Conservation (phyloP, 306 rosid species). For the Trifolium pratense region DNA sequence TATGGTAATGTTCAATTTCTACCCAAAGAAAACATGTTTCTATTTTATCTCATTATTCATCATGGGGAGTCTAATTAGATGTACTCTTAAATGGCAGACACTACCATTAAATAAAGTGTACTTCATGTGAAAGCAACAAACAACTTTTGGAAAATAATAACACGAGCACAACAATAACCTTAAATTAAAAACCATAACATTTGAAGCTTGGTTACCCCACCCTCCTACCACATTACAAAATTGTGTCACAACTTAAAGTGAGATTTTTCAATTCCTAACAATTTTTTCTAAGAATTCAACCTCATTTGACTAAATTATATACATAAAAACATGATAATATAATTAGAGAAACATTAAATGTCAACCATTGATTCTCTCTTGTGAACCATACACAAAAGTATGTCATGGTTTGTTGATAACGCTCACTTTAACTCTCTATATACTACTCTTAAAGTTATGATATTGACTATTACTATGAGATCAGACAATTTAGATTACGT, state of each 20-base stretch:
- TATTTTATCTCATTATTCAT: background rate
- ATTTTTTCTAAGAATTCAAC: slow-evolving; percentile 12
- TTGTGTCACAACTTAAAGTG: slow-evolving; percentile 18
- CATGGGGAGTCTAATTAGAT: background rate
- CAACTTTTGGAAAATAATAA: slow-evolving; percentile 26
- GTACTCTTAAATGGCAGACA: slow-evolving; percentile 1
- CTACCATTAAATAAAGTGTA: background rate
- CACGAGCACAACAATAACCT: slow-evolving; percentile 39
- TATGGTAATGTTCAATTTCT: too few relatives aligned
- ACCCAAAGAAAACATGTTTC: background rate
- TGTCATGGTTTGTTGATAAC: slow-evolving; percentile 49
- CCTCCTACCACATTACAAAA: slow-evolving; percentile 42
- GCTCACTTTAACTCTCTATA: too few relatives aligned
- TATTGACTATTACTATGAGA: too few relatives aligned
- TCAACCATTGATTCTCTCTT: slow-evolving; percentile 22
- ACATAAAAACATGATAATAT: slow-evolving; percentile 32
- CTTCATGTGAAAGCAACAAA: slow-evolving; percentile 42
- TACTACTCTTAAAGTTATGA: too few relatives aligned
- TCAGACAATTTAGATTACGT: background rate
- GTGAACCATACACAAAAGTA: slow-evolving; percentile 36
- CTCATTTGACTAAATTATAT: slow-evolving; percentile 31
- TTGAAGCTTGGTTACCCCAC: slow-evolving; percentile 37
- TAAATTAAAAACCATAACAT: slow-evolving; percentile 35
- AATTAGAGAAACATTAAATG: slow-evolving; percentile 23
- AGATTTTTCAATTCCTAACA: slow-evolving; percentile 39